phyloP scores from a whole-genome alignment of 2,329 filamentous ascomycete genomes.

The Neospermospora avenae region DNA sequence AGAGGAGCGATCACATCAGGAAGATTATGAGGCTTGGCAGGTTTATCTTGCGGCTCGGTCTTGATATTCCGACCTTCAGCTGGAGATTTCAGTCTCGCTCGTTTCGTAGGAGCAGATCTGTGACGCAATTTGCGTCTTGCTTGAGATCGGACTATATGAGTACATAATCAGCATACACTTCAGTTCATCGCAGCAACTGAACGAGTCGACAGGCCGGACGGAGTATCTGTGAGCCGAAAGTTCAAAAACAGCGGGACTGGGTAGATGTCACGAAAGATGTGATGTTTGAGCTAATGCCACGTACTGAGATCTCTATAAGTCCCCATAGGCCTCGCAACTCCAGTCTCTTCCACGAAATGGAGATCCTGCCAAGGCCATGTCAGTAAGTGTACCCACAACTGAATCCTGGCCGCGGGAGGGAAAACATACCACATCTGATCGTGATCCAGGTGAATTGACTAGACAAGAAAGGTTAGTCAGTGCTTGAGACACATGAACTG shows the following conservation, averaged over 20 bases:
- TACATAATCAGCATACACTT: background rate
- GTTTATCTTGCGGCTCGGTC: background rate
- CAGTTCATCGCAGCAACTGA: too few relatives aligned
- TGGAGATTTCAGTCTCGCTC: background rate
- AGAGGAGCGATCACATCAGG: background rate
- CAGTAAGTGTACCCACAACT: slow-evolving; percentile 2
- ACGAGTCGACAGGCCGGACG: background rate
- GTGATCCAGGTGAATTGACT: background rate
- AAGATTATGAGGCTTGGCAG: background rate
- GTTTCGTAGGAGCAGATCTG: background rate
- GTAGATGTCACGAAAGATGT: background rate
- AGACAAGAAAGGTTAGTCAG: background rate
- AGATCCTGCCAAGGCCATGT: slow-evolving; percentile 1
- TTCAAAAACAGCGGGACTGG: too few relatives aligned
- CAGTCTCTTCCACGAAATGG: slow-evolving; percentile 16
- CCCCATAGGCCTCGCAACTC: slow-evolving; percentile 11
- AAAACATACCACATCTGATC: background rate
- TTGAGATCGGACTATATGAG: slow-evolving; percentile 9
- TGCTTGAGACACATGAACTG: background rate
- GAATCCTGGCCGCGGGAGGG: background rate
- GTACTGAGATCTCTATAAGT: slow-evolving; percentile 11
- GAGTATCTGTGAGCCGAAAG: too few relatives aligned
- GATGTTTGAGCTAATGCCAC: background rate
- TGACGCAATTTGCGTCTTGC: slow-evolving; percentile 12
- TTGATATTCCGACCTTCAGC: background rate